Conservation (phyloP, 169 alveolate genomes). For the Perkinsus olseni region DNA sequence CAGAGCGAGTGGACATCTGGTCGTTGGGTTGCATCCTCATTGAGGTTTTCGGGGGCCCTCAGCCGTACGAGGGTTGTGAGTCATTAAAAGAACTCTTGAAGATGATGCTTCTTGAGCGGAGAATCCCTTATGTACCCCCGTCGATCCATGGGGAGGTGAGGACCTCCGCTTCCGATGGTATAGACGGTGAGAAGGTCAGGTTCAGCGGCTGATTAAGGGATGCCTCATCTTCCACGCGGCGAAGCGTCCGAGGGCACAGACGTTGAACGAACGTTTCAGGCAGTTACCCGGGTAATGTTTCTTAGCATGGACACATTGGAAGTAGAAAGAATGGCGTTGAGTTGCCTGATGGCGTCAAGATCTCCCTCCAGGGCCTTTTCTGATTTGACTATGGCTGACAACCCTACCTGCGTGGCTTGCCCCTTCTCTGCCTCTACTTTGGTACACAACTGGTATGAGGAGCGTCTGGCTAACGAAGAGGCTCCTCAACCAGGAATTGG, state of each 20-base stretch:
- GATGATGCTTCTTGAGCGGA: not conserved
- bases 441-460: not conserved
- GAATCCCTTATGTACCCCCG: not conserved
- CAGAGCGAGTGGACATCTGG: not conserved
- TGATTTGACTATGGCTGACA: not conserved
- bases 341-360: not conserved
- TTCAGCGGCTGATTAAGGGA: not conserved
- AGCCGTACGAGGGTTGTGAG: not conserved
- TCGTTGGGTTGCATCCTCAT: not conserved
- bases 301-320: not conserved
- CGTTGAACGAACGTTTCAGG: not conserved
- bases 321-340: not conserved
- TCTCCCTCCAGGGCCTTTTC: not conserved
- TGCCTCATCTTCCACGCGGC: not conserved
- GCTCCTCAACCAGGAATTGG: not conserved
- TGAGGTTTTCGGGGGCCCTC: not conserved
- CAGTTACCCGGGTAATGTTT: not conserved
- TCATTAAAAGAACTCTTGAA: not conserved
- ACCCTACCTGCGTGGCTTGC: not conserved
- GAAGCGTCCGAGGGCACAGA: not conserved
- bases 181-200: not conserved
- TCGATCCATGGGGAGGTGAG: not conserved
- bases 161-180: not conserved
- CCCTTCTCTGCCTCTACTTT: not conserved
- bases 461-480: not conserved